Conservation (phyloP, 208 protist species). For the Leptomonas pyrrhocoris region DNA sequence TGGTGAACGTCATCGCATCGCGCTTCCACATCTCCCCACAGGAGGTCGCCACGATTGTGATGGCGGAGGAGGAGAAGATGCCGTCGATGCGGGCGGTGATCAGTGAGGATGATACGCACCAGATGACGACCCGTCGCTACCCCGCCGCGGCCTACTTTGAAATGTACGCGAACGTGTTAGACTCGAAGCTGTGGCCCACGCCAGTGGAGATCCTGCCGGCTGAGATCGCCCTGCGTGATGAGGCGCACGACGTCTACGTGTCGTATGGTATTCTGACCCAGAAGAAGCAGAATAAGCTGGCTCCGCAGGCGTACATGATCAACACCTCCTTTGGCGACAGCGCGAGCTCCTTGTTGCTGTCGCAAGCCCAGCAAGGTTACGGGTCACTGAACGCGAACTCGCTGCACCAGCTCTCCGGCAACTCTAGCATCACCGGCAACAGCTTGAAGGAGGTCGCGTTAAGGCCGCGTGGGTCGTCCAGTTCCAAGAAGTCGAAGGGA, state of each 20-base stretch:
- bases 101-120: slow-evolving; percentile 28
- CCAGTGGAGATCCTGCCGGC: slow-evolving; percentile 73
- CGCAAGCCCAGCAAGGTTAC: slow-evolving; percentile 74
- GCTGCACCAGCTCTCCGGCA: slow-evolving; percentile 61
- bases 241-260: slow-evolving; percentile 74
- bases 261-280: slow-evolving; percentile 78
- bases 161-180: slow-evolving; percentile 73
- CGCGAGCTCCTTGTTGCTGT: slow-evolving; percentile 55
- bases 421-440: slow-evolving; percentile 49
- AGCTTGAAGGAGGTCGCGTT: slow-evolving; percentile 29
- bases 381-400: slow-evolving; percentile 86
- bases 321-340: slow-evolving; percentile 48
- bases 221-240: slow-evolving; percentile 71
- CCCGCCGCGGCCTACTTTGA: slow-evolving; percentile 72
- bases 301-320: slow-evolving; percentile 43
- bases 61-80: slow-evolving; percentile 54
- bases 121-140: slow-evolving; percentile 41
- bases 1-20: slow-evolving; percentile 58
- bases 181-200: slow-evolving; percentile 81
- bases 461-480: not conserved
- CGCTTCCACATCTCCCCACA: slow-evolving; percentile 57
- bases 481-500: slow-evolving; percentile 27
- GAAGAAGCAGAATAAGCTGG: slow-evolving; percentile 62
- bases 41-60: slow-evolving; percentile 57
- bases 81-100: slow-evolving; percentile 55